These are phyloP conservation scores for Suillus placidus DNA, from an alignment of 768 basidiomycete species.

Conservation along the genomic window DNA sequence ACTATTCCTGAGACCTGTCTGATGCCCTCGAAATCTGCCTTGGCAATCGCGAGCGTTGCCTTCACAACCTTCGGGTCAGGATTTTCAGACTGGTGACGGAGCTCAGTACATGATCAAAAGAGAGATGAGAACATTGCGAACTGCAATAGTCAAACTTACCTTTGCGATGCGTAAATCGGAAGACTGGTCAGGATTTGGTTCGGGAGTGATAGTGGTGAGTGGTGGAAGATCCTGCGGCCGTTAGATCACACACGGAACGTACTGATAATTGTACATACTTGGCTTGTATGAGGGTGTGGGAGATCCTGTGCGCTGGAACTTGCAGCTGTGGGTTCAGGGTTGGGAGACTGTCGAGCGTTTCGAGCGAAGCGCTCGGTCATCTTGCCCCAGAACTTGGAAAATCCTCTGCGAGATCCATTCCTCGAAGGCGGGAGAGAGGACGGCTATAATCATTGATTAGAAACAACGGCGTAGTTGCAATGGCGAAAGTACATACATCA, in stretches of 20 bases:
- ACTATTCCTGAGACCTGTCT: fast-evolving
- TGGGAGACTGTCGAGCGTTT: neutral
- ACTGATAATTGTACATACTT: neutral
- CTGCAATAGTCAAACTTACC: neutral
- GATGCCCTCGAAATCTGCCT: neutral
- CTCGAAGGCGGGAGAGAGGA: neutral
- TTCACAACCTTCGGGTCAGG: neutral
- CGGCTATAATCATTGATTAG: neutral
- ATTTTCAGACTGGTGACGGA: neutral
- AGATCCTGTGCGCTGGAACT: neutral
- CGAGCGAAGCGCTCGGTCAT: neutral
- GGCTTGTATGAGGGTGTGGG: too few relatives aligned
- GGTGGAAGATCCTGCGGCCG: neutral
- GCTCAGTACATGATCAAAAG: neutral
- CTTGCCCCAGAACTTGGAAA: neutral
- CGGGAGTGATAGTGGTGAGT: neutral
- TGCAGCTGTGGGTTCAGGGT: neutral
- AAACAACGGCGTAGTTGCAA: neutral
- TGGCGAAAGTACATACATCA: neutral
- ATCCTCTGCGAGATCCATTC: neutral
- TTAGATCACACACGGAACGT: neutral
- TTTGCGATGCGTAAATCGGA: too few relatives aligned
- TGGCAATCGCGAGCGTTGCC: neutral
- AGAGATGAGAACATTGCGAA: neutral
- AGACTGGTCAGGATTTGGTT: neutral